Evolutionary conservation across 768 basidiomycete species (phyloP), one percentile per base, ranked within the genome.

Genomic region (Mycena maculata): DNA sequence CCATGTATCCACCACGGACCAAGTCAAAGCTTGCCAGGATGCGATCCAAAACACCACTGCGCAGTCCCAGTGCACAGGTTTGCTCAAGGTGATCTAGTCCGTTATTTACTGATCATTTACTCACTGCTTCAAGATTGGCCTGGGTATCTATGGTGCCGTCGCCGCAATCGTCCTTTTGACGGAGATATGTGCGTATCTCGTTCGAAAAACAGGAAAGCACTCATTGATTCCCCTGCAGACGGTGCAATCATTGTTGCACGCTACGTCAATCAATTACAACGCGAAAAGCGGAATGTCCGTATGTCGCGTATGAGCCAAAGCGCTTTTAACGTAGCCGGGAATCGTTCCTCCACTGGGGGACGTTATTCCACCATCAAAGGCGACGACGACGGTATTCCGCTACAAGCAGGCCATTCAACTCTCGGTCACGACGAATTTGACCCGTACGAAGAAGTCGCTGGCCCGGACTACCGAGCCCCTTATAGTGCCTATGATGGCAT

Each of bases 121-220:
- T 64, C 50, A 66, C 56, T 33, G 31, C 42, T 48, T 49, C 22
- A 76, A 74, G 53, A 67, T 86, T 52, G 78, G 85, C 1, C 80
- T 79, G 42, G 82, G 82, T 39, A 76, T 88, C 13, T 87, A 86
- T 69, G 78, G 84, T 55, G 83, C 74, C 28, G 74, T 88, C 38
- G 83, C 85, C 0, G 71, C 76, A 4, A 44, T 79, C 30, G 76
- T 90, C 23, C 73, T 91, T 41, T 50, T 86, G 27, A 72, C 86
- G 44, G 89, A 90, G 72, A 63, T 89, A 22, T 91, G 90, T 90
- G 72, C 71, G 90, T 81, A 55, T 28, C n/a, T 39, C 52, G 18
- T 48, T 39, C 47, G 42, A 36, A 12, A 44, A 60, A 63, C 42
- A 64, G 20, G n/a, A 56, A 16, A 42, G 55, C 23, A 30, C 9